Conservation (phyloP, 1,139 yeast genomes). For the Candida pseudoviswanathii region DNA sequence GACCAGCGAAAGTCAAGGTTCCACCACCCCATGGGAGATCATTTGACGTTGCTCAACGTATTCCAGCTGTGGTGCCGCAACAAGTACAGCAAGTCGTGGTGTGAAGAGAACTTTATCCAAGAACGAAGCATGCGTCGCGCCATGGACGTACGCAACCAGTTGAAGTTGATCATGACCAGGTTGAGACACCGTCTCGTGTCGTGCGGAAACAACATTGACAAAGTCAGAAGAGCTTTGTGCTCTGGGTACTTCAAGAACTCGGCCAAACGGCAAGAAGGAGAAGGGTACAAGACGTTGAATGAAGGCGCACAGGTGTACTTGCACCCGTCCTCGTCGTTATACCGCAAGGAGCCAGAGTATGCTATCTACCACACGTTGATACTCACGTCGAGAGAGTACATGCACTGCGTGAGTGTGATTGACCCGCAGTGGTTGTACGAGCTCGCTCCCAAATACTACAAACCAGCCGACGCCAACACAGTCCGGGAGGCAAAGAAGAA, state of each 20-base stretch:
- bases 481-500: conserved; percentile 38
- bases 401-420: conserved; percentile 83
- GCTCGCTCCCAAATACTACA: conserved; percentile 85
- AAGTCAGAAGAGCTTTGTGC: conserved; percentile 72
- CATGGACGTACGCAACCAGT: conserved; percentile 74
- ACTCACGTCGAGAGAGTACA: conserved; percentile 83
- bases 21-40: conserved; percentile 83
- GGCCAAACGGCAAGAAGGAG: conserved; percentile 72
- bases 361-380: conserved; percentile 84
- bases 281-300: conserved; percentile 68
- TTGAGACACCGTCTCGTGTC: conserved; percentile 52
- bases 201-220: conserved; percentile 65
- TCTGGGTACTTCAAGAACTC: conserved; percentile 87
- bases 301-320: conserved; percentile 79
- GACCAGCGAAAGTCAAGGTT: conserved; percentile 77
- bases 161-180: conserved; percentile 61
- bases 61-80: conserved; percentile 75
- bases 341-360: conserved; percentile 72
- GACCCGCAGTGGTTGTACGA: conserved; percentile 87
- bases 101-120: conserved; percentile 78
- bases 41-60: conserved; percentile 79
- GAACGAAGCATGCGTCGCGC: conserved; percentile 79
- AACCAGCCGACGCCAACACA: conserved; percentile 50
- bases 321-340: conserved; percentile 87
- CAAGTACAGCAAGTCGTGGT: conserved; percentile 71